Evolutionary conservation across 1,284 basidiomycete genomes (phyloP).

Genomic region (Heimioporus punctisporus): DNA sequence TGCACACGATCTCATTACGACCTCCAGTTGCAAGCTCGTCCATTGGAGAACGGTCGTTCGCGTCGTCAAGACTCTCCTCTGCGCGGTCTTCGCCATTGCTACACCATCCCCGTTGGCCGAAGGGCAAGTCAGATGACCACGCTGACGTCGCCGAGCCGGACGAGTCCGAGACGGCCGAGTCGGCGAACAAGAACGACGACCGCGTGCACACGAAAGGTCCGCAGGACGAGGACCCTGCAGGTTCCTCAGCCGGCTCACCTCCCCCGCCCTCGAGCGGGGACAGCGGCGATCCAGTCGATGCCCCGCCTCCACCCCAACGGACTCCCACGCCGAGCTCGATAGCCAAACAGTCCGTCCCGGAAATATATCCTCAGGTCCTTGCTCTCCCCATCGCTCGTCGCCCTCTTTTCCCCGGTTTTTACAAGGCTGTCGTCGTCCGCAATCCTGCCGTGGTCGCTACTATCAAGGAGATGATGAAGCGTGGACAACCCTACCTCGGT

Average conservation of each 20-base stretch:
- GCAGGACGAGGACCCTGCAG: slow-evolving; percentile 30
- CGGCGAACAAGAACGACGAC: slow-evolving; percentile 4
- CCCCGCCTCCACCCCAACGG: slow-evolving; percentile 38
- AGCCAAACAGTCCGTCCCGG: slow-evolving; percentile 84
- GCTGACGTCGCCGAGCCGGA: slow-evolving; percentile 21
- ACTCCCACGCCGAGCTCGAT: slow-evolving; percentile 56
- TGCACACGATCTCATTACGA: slow-evolving; percentile 14
- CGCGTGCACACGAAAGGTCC: slow-evolving; percentile 23
- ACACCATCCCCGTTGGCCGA: slow-evolving; percentile 29
- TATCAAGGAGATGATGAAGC: slow-evolving; percentile 96
- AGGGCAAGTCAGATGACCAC: slow-evolving; percentile 25
- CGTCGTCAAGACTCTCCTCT: slow-evolving; percentile 15
- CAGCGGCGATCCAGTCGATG: slow-evolving; percentile 29
- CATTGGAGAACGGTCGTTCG: slow-evolving; percentile 17
- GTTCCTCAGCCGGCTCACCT: slow-evolving; percentile 28
- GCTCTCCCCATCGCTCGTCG: slow-evolving; percentile 96
- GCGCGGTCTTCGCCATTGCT: slow-evolving; percentile 25
- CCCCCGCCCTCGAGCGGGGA: slow-evolving; percentile 32
- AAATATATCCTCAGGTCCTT: slow-evolving; percentile 92
- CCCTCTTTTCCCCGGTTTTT: slow-evolving; percentile 97
- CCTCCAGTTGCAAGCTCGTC: slow-evolving; percentile 7
- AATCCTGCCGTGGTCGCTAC: slow-evolving; percentile 93
- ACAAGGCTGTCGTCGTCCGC: slow-evolving; percentile 94
- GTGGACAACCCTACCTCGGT: slow-evolving; percentile 97
- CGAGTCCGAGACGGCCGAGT: slow-evolving; percentile 25